Evolutionary conservation across 2,329 filamentous ascomycete genomes (phyloP).

Genomic region (Cordyceps pruinosa): DNA sequence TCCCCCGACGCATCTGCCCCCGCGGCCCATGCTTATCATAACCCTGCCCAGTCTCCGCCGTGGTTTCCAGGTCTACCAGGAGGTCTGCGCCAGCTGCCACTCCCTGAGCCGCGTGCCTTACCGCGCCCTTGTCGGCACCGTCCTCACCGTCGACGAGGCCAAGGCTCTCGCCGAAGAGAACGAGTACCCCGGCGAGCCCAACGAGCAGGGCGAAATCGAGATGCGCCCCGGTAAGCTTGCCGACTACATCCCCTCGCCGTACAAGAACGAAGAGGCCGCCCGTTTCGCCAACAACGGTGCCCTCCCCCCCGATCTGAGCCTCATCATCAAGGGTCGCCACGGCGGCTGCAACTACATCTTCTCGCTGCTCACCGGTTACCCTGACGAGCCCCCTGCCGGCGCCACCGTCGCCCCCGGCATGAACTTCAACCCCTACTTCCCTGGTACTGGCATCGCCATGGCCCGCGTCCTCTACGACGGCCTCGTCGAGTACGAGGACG

Average conservation of each 20-base stretch:
- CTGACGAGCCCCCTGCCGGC: conserved; percentile 89
- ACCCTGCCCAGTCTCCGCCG: conserved; percentile 69
- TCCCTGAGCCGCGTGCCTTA: conserved; percentile 92
- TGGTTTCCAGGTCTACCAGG: conserved; percentile 98
- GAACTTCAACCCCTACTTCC: conserved; percentile 99
- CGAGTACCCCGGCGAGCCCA: conserved; percentile 97
- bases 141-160: conserved; percentile 96
- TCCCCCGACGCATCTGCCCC: background rate
- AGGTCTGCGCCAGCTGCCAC: conserved; percentile 97
- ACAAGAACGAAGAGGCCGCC: conserved; percentile 98
- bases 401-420: conserved; percentile 78
- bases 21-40: conserved; percentile 1
- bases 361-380: conserved; percentile 92
- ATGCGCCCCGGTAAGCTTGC: conserved; percentile 98
- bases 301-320: conserved; percentile 89
- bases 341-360: conserved; percentile 99
- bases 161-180: conserved; percentile 96
- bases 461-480: conserved; percentile 96
- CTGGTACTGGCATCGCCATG: conserved; percentile 98
- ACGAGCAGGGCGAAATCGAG: conserved; percentile 96
- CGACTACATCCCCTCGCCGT: conserved; percentile 89
- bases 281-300: conserved; percentile 98
- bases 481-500: conserved; percentile 96
- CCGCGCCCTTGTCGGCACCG: conserved; percentile 79
- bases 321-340: conserved; percentile 97